A percentile compares a stretch with the other conserved stretches of the same genome.
Evolutionary conservation across 805 yeast species (phyloP).

Genomic region (Wickerhamomyces chaumierensis): DNA sequence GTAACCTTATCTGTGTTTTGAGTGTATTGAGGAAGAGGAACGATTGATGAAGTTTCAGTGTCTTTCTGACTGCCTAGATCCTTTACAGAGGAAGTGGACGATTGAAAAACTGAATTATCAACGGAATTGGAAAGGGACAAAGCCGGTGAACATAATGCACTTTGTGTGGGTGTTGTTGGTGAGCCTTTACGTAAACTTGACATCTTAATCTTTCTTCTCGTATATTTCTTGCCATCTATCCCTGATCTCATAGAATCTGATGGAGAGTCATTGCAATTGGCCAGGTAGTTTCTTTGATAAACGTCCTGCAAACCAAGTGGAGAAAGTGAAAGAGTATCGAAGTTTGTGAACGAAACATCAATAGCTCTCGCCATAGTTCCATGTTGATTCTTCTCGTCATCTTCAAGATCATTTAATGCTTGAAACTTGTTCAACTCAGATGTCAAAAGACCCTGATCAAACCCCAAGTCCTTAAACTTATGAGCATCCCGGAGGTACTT

Average conservation of each 20-base stretch:
- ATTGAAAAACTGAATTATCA: neutral
- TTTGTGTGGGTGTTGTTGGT: too few relatives aligned
- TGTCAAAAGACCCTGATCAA: neutral
- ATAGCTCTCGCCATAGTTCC: neutral
- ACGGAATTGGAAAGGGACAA: neutral
- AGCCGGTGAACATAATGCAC: too few relatives aligned
- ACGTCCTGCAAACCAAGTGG: conserved; percentile 10
- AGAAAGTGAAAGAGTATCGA: conserved; percentile 13
- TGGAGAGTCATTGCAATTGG: too few relatives aligned
- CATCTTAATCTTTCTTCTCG: conserved; percentile 12
- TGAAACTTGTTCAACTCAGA: neutral
- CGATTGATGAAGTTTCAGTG: too few relatives aligned
- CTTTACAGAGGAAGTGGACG: neutral
- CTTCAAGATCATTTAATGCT: neutral
- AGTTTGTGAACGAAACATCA: conserved; percentile 3
- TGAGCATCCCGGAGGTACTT: conserved; percentile 7
- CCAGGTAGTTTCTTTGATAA: conserved; percentile 9
- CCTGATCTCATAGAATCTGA: too few relatives aligned
- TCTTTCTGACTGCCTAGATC: too few relatives aligned
- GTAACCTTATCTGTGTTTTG: too few relatives aligned
- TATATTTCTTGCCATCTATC: neutral
- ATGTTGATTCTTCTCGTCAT: neutral
- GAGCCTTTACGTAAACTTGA: too few relatives aligned
- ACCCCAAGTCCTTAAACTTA: conserved; percentile 5
- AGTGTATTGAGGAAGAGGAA: too few relatives aligned